Conservation (phyloP, 441 rosid species). For the Eruca vesicaria region DNA sequence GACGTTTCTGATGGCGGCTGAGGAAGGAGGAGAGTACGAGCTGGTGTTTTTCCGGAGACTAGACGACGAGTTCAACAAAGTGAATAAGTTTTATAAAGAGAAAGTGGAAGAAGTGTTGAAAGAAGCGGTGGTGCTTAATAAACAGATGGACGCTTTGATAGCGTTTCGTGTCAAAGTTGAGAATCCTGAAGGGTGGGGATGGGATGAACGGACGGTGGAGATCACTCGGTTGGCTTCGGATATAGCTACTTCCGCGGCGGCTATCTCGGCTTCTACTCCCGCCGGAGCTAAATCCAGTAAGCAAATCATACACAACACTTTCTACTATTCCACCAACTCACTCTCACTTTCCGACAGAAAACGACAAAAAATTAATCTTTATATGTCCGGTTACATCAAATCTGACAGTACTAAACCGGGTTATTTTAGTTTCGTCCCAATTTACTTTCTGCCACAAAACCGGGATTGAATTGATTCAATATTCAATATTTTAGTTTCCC, state of each 20-base stretch:
- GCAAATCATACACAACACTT: slow-evolving; percentile 7
- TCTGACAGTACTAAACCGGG: not conserved
- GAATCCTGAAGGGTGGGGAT: slow-evolving; percentile 48
- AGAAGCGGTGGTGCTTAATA: slow-evolving; percentile 52
- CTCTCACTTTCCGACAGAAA: not conserved
- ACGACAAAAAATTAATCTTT: not conserved
- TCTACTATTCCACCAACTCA: not conserved
- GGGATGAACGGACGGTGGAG: slow-evolving; percentile 45
- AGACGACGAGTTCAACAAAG: slow-evolving; percentile 69
- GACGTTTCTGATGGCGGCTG: slow-evolving; percentile 48
- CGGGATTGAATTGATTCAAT: not conserved
- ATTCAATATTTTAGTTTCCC: not conserved
- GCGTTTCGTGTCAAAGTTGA: slow-evolving; percentile 80
- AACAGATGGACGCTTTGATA: slow-evolving; percentile 80
- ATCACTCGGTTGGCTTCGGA: slow-evolving; percentile 59
- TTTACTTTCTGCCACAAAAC: not conserved
- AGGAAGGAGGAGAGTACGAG: slow-evolving; percentile 65
- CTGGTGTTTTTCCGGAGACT: slow-evolving; percentile 57
- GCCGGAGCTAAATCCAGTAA: slow-evolving; percentile 50
- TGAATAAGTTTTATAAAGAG: slow-evolving; percentile 45
- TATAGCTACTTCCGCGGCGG: slow-evolving; percentile 28
- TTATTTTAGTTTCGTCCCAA: not conserved
- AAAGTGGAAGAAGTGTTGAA: slow-evolving; percentile 62
- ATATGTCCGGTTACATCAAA: not conserved
- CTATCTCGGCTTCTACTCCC: slow-evolving; percentile 40